Conservation (phyloP, 768 basidiomycete species). For the Panaeolus cyanescens region DNA sequence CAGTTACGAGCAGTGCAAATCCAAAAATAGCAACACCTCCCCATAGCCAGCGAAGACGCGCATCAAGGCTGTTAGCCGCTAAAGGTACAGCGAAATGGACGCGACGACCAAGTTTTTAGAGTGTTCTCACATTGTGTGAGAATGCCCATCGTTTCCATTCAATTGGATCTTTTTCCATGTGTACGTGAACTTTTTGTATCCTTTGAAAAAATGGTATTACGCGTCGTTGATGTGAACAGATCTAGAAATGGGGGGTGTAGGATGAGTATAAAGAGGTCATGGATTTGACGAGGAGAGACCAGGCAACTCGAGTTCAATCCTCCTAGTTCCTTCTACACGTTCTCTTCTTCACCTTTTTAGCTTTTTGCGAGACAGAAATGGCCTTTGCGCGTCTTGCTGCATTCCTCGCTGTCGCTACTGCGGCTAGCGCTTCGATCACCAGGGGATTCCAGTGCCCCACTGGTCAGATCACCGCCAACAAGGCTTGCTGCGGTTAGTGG, state of each 20-base stretch:
- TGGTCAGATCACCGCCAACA: constrained; percentile 26
- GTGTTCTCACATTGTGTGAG: neutral
- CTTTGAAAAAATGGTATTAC: too few species aligned
- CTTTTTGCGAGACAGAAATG: constrained; percentile 16
- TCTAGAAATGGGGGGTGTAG: neutral
- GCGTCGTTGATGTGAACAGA: neutral
- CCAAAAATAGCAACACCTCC: neutral
- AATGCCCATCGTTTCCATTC: neutral
- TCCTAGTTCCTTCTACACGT: neutral
- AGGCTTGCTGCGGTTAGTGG: constrained; percentile 21
- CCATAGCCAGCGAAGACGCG: neutral
- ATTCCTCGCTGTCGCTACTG: constrained; percentile 18
- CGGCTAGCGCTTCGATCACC: constrained; percentile 18
- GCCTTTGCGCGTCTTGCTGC: constrained; percentile 20
- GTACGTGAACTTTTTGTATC: neutral
- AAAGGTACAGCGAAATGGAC: neutral
- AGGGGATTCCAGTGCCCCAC: constrained; percentile 24
- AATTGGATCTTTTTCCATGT: neutral
- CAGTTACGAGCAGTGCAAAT: neutral
- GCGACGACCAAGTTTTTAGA: neutral
- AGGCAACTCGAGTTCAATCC: neutral
- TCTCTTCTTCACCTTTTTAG: neutral
- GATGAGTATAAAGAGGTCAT: neutral
- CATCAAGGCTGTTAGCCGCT: neutral
- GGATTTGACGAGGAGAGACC: neutral